These are phyloP conservation scores for Fusarium sp. DNA, from an alignment of 2,329 filamentous ascomycete species.

Conservation along the genomic window DNA sequence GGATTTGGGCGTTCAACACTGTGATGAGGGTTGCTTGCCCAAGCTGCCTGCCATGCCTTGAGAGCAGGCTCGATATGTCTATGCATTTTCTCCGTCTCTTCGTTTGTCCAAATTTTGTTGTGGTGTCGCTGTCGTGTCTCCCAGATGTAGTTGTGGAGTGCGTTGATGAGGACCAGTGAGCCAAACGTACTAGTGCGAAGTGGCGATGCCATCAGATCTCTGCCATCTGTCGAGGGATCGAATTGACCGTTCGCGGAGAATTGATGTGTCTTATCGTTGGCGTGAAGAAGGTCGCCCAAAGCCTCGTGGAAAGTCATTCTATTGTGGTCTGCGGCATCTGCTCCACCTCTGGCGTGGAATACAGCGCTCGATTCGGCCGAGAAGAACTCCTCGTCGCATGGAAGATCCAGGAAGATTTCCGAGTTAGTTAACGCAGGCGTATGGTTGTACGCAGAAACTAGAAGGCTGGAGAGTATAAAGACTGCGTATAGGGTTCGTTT, in stretches of 20 bases:
- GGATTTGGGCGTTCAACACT: constrained; percentile 87
- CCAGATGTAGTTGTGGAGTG: constrained; percentile 98
- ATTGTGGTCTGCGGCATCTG: constrained; percentile 74
- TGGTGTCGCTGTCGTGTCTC: constrained; percentile 92
- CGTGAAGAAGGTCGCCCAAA: constrained; percentile 81
- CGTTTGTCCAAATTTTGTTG: constrained; percentile 87
- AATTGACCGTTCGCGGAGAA: constrained; percentile 45
- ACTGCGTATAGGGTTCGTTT: constrained; percentile 93
- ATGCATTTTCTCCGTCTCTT: constrained; percentile 96
- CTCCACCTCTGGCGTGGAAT: constrained; percentile 82
- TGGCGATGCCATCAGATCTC: constrained; percentile 67
- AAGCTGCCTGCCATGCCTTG: constrained; percentile 93
- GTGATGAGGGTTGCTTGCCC: constrained; percentile 87
- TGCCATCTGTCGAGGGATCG: constrained; percentile 25
- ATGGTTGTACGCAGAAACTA: constrained; percentile 94
- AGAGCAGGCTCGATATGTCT: constrained; percentile 93
- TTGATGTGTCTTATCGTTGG: constrained; percentile 72
- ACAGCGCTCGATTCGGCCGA: constrained; percentile 82
- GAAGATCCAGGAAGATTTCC: constrained; percentile 87
- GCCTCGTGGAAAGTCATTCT: constrained; percentile 84
- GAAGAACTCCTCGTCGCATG: constrained; percentile 94
- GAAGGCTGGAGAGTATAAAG: constrained; percentile 89
- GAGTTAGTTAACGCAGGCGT: constrained; percentile 92
- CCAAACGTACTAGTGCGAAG: constrained; percentile 90
- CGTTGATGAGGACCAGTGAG: constrained; percentile 90